These are phyloP conservation scores for Barnettozyma californica DNA, from an alignment of 805 yeast species.

Conservation along the genomic window DNA sequence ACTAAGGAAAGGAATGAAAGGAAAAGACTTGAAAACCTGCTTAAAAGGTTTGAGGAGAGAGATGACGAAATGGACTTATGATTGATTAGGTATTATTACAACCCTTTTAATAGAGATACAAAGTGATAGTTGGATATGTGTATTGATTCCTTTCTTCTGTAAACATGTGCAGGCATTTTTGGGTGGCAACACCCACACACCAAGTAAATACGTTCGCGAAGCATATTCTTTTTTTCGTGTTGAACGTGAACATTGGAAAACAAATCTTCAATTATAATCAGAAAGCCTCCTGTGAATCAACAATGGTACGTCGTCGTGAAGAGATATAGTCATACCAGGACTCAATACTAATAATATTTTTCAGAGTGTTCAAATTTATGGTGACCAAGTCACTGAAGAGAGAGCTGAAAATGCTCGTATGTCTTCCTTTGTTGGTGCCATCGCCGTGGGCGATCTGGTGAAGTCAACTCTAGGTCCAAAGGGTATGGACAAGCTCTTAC, in stretches of 20 bases:
- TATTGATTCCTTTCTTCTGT: no score
- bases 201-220: neutral
- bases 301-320: neutral
- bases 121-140: neutral
- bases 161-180: no score
- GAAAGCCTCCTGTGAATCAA: neutral
- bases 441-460: constrained; percentile 97
- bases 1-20: constrained; percentile 50
- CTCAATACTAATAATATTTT: constrained; percentile 3
- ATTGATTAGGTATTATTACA: neutral
- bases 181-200: constrained; percentile 4
- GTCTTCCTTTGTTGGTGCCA: constrained; percentile 96
- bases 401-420: constrained; percentile 97
- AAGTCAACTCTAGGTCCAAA: constrained; percentile 95
- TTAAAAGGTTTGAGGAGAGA: constrained; percentile 28
- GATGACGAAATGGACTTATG: constrained; percentile 12
- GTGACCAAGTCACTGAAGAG: constrained; percentile 96
- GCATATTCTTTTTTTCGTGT: neutral
- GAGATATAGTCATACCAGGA: neutral
- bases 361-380: constrained; percentile 77
- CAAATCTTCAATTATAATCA: neutral
- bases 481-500: constrained; percentile 96
- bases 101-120: neutral
- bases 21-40: constrained; percentile 37
- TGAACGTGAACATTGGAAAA: neutral